Base-by-base conservation (phyloP, 1,284 basidiomycete genomes). In the Austroboletus niveus region DNA sequence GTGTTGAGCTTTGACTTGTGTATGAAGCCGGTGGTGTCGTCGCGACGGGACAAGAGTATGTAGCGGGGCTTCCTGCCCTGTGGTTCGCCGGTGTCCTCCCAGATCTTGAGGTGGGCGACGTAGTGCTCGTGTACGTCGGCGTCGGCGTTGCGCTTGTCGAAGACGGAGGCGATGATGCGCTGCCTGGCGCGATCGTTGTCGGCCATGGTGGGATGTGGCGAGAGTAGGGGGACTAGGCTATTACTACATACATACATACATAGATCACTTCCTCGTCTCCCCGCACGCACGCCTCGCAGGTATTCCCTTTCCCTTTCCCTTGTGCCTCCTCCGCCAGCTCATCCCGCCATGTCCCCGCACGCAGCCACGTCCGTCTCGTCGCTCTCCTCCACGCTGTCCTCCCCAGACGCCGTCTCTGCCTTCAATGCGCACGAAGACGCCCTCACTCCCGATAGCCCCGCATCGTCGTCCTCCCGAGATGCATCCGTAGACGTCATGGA, bases 1-100 rank as follows among this genome's bases (percentile, higher is more conserved):
- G 88, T 86, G 69, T 99, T 99, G 54, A 93, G 73, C 72, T 98
- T 98, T 8, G 94, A 94, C 72, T 99, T 99, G 79, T 99, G 94
- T 24, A 98, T 78, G 63, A 87, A 85, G 8, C 87, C 89, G 53
- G 74, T 72, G 36, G 85, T 84, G 59, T 79, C 78, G 60, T 69
- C 77, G 30, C 90, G 71, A 94, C 93, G 81, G 57, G 93, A 89
- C 24, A 96, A 72, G 56, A 96, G 77, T 55, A 96, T 87, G 68
- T 91, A 96, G 60, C 93, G 79, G 42, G 89, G 85, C 70, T 96
- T 96, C 64, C 73, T 75, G 14, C 79, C 82, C 12, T 81, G 83
- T 12, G 79, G 80, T 49, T 88, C 88, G 30, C 78, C 79, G 30
- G 80, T 77, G 57, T 89, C 85, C 72, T 98, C 94, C 82, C 87